Evolutionary conservation across 148 eudicot genomes (phyloP).

Genomic region (Limonium bicolor): DNA sequence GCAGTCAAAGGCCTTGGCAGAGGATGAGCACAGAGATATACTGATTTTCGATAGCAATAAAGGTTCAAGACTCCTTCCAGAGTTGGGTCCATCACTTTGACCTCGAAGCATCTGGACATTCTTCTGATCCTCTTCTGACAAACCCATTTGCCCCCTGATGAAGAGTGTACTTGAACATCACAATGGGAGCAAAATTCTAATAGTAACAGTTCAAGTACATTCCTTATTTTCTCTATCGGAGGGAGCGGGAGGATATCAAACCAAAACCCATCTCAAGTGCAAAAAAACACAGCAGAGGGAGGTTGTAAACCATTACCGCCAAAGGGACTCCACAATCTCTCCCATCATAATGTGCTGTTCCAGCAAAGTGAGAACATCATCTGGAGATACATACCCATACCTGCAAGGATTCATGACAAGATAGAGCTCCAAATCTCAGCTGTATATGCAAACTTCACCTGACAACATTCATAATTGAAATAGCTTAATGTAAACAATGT

Average conservation of each 20-base stretch:
- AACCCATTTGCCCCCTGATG: constrained; percentile 99
- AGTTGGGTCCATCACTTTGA: constrained; percentile 19
- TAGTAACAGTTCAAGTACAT: background rate
- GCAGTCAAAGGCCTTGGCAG: too few relatives aligned
- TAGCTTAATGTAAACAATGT: background rate
- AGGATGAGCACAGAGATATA: too few relatives aligned
- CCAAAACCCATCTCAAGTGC: too few relatives aligned
- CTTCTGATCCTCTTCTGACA: constrained; percentile 84
- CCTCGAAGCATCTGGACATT: constrained; percentile 54
- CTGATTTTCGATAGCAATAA: too few relatives aligned
- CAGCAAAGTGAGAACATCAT: constrained; percentile 73
- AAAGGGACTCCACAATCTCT: constrained; percentile 70
- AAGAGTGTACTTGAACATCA: constrained; percentile 9
- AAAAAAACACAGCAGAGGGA: background rate
- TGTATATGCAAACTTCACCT: too few relatives aligned
- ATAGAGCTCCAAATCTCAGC: too few relatives aligned
- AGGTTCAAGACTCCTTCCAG: constrained; percentile 20
- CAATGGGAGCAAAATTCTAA: too few relatives aligned
- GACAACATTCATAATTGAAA: background rate
- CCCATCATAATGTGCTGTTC: constrained; percentile 79
- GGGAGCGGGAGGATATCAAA: background rate
- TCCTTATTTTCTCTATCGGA: too few relatives aligned
- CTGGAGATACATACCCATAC: constrained; percentile 95
- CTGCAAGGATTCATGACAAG: constrained; percentile 17
- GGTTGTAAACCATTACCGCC: too few relatives aligned